Evolutionary conservation across 768 basidiomycete species (phyloP).

Genomic region (Tephrocybe sp.): DNA sequence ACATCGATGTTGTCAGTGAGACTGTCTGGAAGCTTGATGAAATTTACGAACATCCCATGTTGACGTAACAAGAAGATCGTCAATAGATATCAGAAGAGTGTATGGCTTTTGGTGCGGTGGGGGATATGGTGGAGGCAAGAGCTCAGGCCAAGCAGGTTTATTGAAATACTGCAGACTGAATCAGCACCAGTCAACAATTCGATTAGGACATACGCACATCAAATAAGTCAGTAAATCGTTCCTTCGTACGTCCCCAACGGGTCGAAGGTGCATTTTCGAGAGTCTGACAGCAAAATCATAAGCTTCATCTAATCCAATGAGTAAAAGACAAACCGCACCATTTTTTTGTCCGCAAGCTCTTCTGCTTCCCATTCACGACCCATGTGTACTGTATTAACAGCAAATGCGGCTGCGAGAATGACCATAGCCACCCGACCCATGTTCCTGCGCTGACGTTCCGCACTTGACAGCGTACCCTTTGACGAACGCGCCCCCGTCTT

Average conservation of each 20-base stretch:
- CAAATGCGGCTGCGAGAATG: conserved; percentile 53
- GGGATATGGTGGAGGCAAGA: conserved; percentile 85
- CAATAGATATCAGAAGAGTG: conserved; percentile 87
- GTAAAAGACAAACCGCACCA: conserved; percentile 55
- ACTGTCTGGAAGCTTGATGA: not conserved
- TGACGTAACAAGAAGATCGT: conserved; percentile 87
- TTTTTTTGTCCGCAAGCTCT: conserved; percentile 61
- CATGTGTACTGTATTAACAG: conserved; percentile 58
- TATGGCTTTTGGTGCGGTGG: conserved; percentile 85
- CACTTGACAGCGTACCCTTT: conserved; percentile 73
- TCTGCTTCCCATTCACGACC: conserved; percentile 78
- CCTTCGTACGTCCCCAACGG: conserved; percentile 61
- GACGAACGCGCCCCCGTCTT: conserved; percentile 78
- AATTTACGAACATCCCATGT: conserved; percentile 86
- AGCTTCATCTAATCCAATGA: conserved; percentile 2
- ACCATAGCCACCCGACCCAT: conserved; percentile 54
- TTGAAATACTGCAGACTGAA: conserved; percentile 67
- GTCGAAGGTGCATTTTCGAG: conserved; percentile 57
- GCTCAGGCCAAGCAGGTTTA: conserved; percentile 89
- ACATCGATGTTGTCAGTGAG: conserved; percentile 2
- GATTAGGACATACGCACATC: conserved; percentile 47
- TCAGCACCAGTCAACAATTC: not conserved
- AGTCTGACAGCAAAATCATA: conserved; percentile 36
- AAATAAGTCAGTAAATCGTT: conserved; percentile 62
- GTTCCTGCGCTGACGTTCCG: conserved; percentile 65